Base-by-base conservation (phyloP, 148 eudicot genomes). In the Rhododendron mucronatum region DNA sequence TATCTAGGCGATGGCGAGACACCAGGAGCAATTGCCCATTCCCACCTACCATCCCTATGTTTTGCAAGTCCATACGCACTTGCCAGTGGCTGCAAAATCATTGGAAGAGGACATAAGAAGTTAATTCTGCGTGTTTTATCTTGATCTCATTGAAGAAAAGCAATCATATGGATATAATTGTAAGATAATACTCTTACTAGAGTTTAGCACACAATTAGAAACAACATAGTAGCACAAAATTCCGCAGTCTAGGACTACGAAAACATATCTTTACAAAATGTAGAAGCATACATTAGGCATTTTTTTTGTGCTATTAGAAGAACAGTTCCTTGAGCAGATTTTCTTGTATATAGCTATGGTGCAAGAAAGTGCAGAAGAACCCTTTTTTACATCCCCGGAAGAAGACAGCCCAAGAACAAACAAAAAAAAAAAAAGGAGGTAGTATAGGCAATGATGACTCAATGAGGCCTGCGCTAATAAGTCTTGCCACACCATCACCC, bases 11-110 rank as follows among this genome's bases (percentile, higher is more conserved):
- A 96, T 28, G 99, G 99, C 73, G 99, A 96, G 83, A 96, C 99
- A 85, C 99, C 99, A 86, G 99, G 99, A 88, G 99, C 99, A 92
- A 96, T 95, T 71, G 99, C 98, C 99, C 99, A 96, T 91, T 96
- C 99, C 99, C 99, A 96, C 83, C 98, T 92, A 88, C 99, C 99
- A 86, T 96, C 98, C 90, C 99, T 94, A 87, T 96, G 99, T 89
- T 95, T 96, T 35, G 98, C 98, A 89, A 96, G 98, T 47, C 99
- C 99, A 88, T 95, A 96, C 81, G 99, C 99, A 93, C 96, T 95
- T 63, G 97, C 91, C 84, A 95, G 86, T 48, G 99, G 99, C 99
- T 96, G 90, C 87, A 89, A 82, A 86, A 83, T 83, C 61, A 41
- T 84, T 23, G 69, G 9, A 59, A 57, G 61, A 80, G 23, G 39